phyloP scores from a whole-genome alignment of 2,329 filamentous ascomycete species.

The Aureobasidium sp. region DNA sequence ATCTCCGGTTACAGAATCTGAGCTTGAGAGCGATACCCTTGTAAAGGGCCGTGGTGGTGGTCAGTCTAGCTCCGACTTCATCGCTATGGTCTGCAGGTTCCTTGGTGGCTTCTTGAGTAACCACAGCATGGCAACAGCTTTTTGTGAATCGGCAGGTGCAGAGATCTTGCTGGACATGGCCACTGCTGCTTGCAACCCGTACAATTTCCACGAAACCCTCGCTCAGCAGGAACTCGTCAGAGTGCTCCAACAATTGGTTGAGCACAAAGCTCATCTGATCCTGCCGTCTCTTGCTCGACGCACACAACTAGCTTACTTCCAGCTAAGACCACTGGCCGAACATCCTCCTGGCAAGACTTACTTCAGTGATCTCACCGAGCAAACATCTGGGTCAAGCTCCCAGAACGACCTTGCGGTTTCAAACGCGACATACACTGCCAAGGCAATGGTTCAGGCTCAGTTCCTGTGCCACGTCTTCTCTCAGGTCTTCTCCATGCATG shows the following conservation, averaged over 20 bases:
- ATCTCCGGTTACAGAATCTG: background rate
- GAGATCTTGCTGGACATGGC: slow-evolving; percentile 79
- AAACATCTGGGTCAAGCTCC: background rate
- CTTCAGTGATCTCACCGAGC: slow-evolving; percentile 18
- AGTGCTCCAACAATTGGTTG: slow-evolving; percentile 70
- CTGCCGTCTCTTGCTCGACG: slow-evolving; percentile 75
- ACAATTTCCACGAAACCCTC: slow-evolving; percentile 60
- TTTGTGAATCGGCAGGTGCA: slow-evolving; percentile 72
- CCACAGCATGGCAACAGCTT: slow-evolving; percentile 60
- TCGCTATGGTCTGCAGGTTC: slow-evolving; percentile 71
- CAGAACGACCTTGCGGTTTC: slow-evolving; percentile 27
- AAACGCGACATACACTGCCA: slow-evolving; percentile 69
- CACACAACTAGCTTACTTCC: slow-evolving; percentile 61
- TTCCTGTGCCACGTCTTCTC: slow-evolving; percentile 50
- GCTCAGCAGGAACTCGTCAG: slow-evolving; percentile 65
- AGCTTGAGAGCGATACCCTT: slow-evolving; percentile 17
- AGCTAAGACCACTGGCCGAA: slow-evolving; percentile 58
- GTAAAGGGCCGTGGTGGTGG: slow-evolving; percentile 13
- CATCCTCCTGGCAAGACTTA: slow-evolving; percentile 19
- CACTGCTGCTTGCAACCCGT: slow-evolving; percentile 71
- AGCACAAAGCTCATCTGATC: slow-evolving; percentile 71
- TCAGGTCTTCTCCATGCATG: slow-evolving; percentile 10
- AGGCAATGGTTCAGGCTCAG: slow-evolving; percentile 70
- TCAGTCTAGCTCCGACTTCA: slow-evolving; percentile 26
- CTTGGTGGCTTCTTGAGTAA: slow-evolving; percentile 71